phyloP scores from a whole-genome alignment of 768 basidiomycete species.

The Coprinopsis strossmayeri region DNA sequence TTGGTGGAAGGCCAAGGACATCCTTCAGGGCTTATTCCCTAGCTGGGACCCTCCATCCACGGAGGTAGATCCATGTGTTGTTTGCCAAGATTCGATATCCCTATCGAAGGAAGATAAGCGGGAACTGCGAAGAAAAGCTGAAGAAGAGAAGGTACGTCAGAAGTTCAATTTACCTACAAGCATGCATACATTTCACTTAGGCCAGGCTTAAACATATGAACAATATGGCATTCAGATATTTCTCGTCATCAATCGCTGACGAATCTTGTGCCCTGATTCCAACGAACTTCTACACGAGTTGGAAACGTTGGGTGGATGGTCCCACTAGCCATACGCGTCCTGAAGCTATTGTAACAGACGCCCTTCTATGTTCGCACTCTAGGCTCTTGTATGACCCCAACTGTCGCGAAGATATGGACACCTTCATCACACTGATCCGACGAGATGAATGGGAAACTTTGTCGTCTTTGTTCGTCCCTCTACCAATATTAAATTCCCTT shows the following conservation, averaged over 20 bases:
- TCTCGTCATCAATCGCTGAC: constrained; percentile 22
- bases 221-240: constrained; percentile 33
- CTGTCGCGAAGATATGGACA: constrained; percentile 49
- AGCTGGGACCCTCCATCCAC: constrained; percentile 53
- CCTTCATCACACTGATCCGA: constrained; percentile 48
- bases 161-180: neutral
- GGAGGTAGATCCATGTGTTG: constrained; percentile 45
- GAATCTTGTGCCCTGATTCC: constrained; percentile 51
- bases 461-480: constrained; percentile 42
- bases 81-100: constrained; percentile 48
- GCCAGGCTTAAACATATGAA: constrained; percentile 58
- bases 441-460: constrained; percentile 61
- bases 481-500: constrained; percentile 3
- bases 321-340: constrained; percentile 55
- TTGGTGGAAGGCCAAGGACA: constrained; percentile 40
- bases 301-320: constrained; percentile 64
- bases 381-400: constrained; percentile 64
- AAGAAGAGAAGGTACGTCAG: constrained; percentile 65
- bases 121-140: constrained; percentile 57
- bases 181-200: constrained; percentile 25
- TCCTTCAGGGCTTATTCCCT: constrained; percentile 57
- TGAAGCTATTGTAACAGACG: constrained; percentile 50
- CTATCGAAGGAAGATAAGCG: constrained; percentile 55
- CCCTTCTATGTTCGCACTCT: constrained; percentile 63
- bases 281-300: constrained; percentile 53